These are phyloP conservation scores for Pestalotiopsis fici DNA, from an alignment of 2,329 filamentous ascomycete species.

Conservation along the genomic window DNA sequence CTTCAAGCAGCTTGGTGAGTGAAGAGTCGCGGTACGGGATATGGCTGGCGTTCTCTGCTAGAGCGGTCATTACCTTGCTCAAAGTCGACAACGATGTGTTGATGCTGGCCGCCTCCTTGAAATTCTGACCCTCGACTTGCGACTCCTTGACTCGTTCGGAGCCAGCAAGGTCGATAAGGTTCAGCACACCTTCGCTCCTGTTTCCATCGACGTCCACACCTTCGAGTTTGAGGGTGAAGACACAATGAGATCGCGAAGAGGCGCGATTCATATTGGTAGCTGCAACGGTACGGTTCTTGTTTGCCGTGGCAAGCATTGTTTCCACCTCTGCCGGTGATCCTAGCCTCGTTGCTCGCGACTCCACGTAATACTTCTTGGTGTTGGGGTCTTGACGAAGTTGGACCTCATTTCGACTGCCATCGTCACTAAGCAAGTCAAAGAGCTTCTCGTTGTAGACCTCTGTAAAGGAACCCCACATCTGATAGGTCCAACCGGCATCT, in stretches of 20 bases:
- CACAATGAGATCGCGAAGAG: slow-evolving; percentile 90
- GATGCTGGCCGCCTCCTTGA: slow-evolving; percentile 22
- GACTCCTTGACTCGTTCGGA: slow-evolving; percentile 69
- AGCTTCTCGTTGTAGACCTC: slow-evolving; percentile 99
- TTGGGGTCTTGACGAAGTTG: slow-evolving; percentile 80
- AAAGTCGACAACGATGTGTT: slow-evolving; percentile 21
- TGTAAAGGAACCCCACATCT: slow-evolving; percentile 91
- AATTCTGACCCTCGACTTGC: slow-evolving; percentile 12
- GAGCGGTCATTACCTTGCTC: slow-evolving; percentile 14
- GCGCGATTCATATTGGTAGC: slow-evolving; percentile 97
- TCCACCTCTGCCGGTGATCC: slow-evolving; percentile 81
- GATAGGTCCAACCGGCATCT: slow-evolving; percentile 93
- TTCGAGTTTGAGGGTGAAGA: slow-evolving; percentile 85
- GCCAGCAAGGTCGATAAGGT: slow-evolving; percentile 92
- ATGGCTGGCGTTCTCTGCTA: slow-evolving; percentile 13
- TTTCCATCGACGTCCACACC: slow-evolving; percentile 70
- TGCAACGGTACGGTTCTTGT: slow-evolving; percentile 86
- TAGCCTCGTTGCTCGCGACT: slow-evolving; percentile 47
- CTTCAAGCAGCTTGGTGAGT: slow-evolving; percentile 23
- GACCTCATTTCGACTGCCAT: slow-evolving; percentile 78
- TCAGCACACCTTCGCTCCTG: slow-evolving; percentile 88
- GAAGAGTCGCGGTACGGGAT: slow-evolving; percentile 15
- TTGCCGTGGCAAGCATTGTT: slow-evolving; percentile 76
- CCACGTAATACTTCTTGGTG: slow-evolving; percentile 26
- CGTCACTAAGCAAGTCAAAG: slow-evolving; percentile 74